A percentile compares a stretch with the other conserved stretches of the same genome.
phyloP scores from a whole-genome alignment of 495 filamentous ascomycete species.

The Eremomyces bilateralis region DNA sequence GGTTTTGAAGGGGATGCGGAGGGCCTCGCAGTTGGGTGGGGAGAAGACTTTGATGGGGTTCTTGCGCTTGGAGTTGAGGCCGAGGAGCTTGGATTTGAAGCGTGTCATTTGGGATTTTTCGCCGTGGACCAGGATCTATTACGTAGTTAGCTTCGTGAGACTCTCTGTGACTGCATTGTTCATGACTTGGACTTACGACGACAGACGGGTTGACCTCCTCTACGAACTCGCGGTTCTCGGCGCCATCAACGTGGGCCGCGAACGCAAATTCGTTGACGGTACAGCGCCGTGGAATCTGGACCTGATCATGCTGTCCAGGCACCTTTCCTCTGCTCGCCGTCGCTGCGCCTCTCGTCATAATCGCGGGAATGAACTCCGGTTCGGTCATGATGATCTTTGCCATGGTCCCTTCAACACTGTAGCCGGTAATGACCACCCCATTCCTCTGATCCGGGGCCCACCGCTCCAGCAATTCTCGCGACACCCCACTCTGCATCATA shows the following conservation, averaged over 20 bases:
- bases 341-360: constrained; percentile 52
- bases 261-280: constrained; percentile 85
- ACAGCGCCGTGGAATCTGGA: constrained; percentile 82
- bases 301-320: constrained; percentile 42
- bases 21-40: constrained; percentile 81
- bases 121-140: constrained; percentile 79
- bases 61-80: constrained; percentile 59
- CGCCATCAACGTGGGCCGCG: constrained; percentile 91
- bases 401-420: constrained; percentile 97
- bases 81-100: constrained; percentile 81
- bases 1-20: constrained; percentile 87
- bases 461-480: constrained; percentile 71
- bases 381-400: constrained; percentile 84
- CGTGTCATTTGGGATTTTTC: constrained; percentile 98
- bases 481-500: constrained; percentile 94
- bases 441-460: constrained; percentile 94
- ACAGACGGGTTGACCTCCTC: constrained; percentile 79
- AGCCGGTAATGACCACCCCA: constrained; percentile 91
- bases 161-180: too few relatives aligned
- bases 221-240: constrained; percentile 85
- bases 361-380: constrained; percentile 75
- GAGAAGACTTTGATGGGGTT: constrained; percentile 76
- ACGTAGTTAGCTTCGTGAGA: too few relatives aligned
- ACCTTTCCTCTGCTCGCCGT: constrained; percentile 29
- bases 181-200: constrained; percentile 46